A percentile compares a stretch with the other conserved stretches of the same genome.
These are phyloP conservation scores for Diaporthe vexans DNA, from an alignment of 2,329 filamentous ascomycete genomes.

Conservation along the genomic window DNA sequence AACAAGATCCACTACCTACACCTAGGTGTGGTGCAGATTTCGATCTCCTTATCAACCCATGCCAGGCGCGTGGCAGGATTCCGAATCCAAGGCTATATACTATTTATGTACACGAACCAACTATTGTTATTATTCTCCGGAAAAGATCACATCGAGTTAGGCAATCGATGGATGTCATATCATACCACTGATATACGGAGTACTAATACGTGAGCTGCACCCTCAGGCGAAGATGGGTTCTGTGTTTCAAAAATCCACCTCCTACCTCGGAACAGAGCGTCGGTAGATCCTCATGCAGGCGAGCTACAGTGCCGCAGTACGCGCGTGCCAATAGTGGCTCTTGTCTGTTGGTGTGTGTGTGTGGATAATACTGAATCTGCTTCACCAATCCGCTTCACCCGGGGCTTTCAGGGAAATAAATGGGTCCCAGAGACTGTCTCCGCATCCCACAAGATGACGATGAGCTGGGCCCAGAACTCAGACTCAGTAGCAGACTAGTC, in stretches of 20 bases:
- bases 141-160: not conserved
- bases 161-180: not conserved
- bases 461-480: conserved; percentile 21
- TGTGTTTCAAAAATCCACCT: not conserved
- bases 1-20: not conserved
- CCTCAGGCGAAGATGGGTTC: not conserved
- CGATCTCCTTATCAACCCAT: not conserved
- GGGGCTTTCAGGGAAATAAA: conserved; percentile 12
- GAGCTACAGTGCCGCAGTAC: not conserved
- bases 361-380: not conserved
- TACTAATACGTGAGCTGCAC: not conserved
- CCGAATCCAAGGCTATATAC: not conserved
- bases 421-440: not conserved
- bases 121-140: not conserved
- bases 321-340: not conserved
- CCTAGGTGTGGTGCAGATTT: too few species aligned
- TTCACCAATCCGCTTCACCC: not conserved
- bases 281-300: not conserved
- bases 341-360: conserved; percentile 10
- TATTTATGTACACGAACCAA: conserved; percentile 24
- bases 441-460: conserved; percentile 32
- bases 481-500: conserved; percentile 1
- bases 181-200: not conserved
- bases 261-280: not conserved
- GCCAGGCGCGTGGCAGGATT: conserved; percentile 2